phyloP scores from a whole-genome alignment of 2,329 filamentous ascomycete genomes.

The Pseudocercospora crystallina region DNA sequence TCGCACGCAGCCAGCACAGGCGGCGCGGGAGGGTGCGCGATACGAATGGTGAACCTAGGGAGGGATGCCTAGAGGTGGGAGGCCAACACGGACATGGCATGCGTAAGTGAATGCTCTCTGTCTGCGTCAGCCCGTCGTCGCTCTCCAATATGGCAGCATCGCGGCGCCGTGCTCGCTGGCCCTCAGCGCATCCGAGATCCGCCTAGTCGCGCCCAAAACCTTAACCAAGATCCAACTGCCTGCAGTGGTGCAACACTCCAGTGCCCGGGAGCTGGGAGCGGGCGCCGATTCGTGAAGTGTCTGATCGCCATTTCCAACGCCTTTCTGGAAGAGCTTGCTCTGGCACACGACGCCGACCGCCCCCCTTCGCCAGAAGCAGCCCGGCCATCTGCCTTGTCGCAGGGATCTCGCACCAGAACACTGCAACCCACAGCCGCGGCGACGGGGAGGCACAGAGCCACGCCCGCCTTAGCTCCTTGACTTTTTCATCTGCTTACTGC shows the following conservation, averaged over 20 bases:
- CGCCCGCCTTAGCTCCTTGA: conserved; percentile 41
- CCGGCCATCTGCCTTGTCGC: conserved; percentile 31
- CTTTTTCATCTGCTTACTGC: conserved; percentile 35
- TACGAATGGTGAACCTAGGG: too few relatives aligned
- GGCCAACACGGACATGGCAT: conserved; percentile 1
- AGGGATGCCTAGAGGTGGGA: too few relatives aligned
- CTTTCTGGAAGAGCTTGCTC: conserved; percentile 24
- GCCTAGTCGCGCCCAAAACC: conserved; percentile 22
- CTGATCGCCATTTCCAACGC: conserved; percentile 23
- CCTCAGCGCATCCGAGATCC: conserved; percentile 12
- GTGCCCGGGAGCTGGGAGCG: conserved; percentile 29
- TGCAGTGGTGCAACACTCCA: conserved; percentile 27
- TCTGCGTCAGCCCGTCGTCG: not conserved
- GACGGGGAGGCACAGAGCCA: conserved; percentile 39
- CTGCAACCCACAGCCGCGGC: conserved; percentile 46
- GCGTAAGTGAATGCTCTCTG: too few relatives aligned
- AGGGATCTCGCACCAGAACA: conserved; percentile 40
- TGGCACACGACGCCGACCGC: conserved; percentile 20
- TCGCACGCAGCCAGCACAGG: not conserved
- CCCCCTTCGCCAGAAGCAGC: conserved; percentile 29
- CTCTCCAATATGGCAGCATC: conserved; percentile 1
- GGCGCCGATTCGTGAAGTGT: conserved; percentile 31
- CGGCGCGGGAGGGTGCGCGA: too few relatives aligned
- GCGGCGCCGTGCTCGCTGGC: conserved; percentile 1
- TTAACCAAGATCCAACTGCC: conserved; percentile 29